Evolutionary conservation across 1,284 basidiomycete species (phyloP).

Genomic region (Porogramme epimiltina): DNA sequence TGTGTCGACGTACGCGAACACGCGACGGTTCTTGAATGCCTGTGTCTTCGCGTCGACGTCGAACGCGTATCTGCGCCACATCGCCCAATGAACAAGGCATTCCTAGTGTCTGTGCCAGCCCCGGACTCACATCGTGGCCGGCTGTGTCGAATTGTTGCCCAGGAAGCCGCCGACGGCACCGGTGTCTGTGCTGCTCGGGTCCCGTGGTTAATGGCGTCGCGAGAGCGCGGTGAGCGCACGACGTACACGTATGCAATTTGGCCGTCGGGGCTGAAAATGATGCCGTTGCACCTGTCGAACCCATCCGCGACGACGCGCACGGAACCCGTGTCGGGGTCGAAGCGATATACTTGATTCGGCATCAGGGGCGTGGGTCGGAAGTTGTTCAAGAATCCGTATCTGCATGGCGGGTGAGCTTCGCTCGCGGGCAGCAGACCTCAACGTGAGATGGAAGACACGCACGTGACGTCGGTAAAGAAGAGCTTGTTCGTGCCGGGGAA

Average conservation of each 20-base stretch:
- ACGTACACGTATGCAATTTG: conserved; percentile 66
- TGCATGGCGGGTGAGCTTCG: conserved; percentile 27
- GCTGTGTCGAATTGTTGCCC: conserved; percentile 61
- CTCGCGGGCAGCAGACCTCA: no score
- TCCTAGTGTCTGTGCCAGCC: not conserved
- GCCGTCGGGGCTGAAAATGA: conserved; percentile 71
- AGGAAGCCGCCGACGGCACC: conserved; percentile 48
- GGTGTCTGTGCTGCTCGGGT: conserved; percentile 50
- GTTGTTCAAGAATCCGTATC: conserved; percentile 63
- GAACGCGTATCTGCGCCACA: conserved; percentile 59
- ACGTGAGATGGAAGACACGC: conserved; percentile 27
- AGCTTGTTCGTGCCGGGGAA: conserved; percentile 64
- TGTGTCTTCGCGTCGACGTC: conserved; percentile 65
- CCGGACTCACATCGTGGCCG: conserved; percentile 64
- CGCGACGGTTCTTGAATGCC: conserved; percentile 61
- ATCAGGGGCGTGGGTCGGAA: conserved; percentile 68
- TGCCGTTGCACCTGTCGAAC: conserved; percentile 63
- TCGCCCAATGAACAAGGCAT: not conserved
- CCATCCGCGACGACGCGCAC: conserved; percentile 74
- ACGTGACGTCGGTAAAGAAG: conserved; percentile 75
- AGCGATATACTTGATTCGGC: conserved; percentile 75
- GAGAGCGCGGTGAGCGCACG: not conserved
- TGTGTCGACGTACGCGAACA: conserved; percentile 72
- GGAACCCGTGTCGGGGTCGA: conserved; percentile 62
- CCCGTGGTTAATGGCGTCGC: not conserved